A percentile compares a stretch with the other conserved stretches of the same genome.
Evolutionary conservation across 2,329 filamentous ascomycete species (phyloP).

Genomic region (Colletotrichum higginsianum): DNA sequence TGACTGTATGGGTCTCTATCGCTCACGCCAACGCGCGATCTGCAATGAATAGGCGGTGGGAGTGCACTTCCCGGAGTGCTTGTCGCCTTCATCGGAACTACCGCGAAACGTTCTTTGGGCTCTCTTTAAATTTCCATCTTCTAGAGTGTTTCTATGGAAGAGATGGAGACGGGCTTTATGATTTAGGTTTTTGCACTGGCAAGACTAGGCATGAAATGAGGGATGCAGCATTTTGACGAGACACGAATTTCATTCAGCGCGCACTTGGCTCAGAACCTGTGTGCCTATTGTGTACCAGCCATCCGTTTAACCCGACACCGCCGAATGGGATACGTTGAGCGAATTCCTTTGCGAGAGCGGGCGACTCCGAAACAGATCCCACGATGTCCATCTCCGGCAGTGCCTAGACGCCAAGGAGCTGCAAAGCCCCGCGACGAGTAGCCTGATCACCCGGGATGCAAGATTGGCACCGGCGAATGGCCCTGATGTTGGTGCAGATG

Average conservation of each 20-base stretch:
- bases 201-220: not conserved
- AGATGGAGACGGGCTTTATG: constrained; percentile 4
- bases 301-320: not conserved
- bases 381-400: not conserved
- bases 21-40: constrained; percentile 11
- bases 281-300: not conserved
- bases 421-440: constrained; percentile 1
- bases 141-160: constrained; percentile 8
- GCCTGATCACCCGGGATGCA: not conserved
- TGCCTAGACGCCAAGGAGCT: not conserved
- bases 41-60: not conserved
- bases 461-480: no score
- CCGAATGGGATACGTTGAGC: not conserved
- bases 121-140: constrained; percentile 11
- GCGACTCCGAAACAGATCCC: constrained; percentile 2
- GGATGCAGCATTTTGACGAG: constrained; percentile 15
- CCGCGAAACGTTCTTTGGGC: constrained; percentile 1
- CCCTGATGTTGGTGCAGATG: not conserved
- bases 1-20: constrained; percentile 17
- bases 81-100: not conserved
- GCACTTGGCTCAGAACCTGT: not conserved
- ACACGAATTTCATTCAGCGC: constrained; percentile 4
- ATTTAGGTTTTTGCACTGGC: not conserved
- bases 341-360: not conserved
- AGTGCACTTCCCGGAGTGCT: not conserved